Evolutionary conservation across 768 basidiomycete genomes (phyloP).

Genomic region (Nidula microcarpa): DNA sequence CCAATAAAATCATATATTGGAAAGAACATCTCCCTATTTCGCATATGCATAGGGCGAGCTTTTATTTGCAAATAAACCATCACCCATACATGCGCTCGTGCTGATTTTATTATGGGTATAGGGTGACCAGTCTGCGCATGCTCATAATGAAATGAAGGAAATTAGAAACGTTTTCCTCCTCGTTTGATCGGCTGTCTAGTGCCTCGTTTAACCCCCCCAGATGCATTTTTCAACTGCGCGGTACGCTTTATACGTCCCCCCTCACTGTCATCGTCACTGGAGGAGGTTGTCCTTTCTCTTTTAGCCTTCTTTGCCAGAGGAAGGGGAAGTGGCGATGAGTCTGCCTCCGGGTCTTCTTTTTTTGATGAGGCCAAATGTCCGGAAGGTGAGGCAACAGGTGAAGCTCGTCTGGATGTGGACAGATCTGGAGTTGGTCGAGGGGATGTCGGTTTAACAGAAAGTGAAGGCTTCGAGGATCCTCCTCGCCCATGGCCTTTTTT

Average conservation of each 20-base stretch:
- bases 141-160: background rate
- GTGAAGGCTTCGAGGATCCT: too few species aligned
- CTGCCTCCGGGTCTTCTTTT: constrained; percentile 15
- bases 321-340: constrained; percentile 52
- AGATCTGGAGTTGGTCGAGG: too few species aligned
- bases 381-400: background rate
- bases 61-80: background rate
- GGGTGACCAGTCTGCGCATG: too few species aligned
- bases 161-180: constrained; percentile 71
- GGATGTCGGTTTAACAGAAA: too few species aligned
- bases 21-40: background rate
- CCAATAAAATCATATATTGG: background rate
- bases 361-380: constrained; percentile 8
- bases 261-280: constrained; percentile 59
- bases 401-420: too few species aligned
- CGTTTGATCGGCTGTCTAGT: constrained; percentile 74
- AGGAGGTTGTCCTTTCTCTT: constrained; percentile 28
- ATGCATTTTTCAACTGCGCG: constrained; percentile 36
- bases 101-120: too few species aligned
- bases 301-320: constrained; percentile 51
- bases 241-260: constrained; percentile 41
- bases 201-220: constrained; percentile 36
- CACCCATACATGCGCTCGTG: background rate
- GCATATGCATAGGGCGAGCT: background rate
- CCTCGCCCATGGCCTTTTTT: too few species aligned